Base-by-base conservation (phyloP, 2,329 filamentous ascomycete species). In the Pseudocercospora eumusae region DNA sequence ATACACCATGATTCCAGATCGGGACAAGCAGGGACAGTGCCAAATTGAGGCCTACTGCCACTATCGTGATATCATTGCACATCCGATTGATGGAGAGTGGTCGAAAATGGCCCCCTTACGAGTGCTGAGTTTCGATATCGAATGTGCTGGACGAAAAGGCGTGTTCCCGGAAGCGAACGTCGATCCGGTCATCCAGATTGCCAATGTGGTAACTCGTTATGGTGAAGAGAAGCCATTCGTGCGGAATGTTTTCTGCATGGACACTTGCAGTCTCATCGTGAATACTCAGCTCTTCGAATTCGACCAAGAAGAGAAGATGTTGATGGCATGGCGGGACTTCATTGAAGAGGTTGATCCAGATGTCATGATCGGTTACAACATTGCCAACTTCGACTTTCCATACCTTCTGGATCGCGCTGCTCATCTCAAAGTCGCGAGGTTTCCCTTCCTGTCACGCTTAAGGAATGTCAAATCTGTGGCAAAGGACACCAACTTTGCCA, bases 341-440 rank as follows among this genome's bases (percentile, higher is more conserved):
- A 77, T 99, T 15, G 84, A 96, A 69, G 87, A 91, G 70, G 91
- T 95, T 0, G 95, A 99, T 68, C 93, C 95, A 0, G 95, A 99
- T 78, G 90, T 99, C 67, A 96, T 99, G 72, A 99, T 96, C 59
- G 95, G 95, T 50, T 99, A 99, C 87, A 99, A 99, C 76, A 99
- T 96, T 78, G 82, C 91, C 74, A 99, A 99, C 79, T 99, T 99
- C 77, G 95, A 99, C 80, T 98, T 99, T 67, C 93, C 93, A 0
- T 99, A 99, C 74, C 84, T 99, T 0, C 83, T 99, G 10, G 91
- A 96, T 60, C 86, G 95, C 50, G 95, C 93, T 9, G 91, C 84
- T 67, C 88, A 96, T 73, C 82, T 99, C 27, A 96, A 95, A 71
- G 86, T 92, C 40, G 76, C 76, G 1, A 85, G 84, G 0, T 99